phyloP scores from a whole-genome alignment of 2,329 filamentous ascomycete genomes.

The Aspergillus fumigatus region DNA sequence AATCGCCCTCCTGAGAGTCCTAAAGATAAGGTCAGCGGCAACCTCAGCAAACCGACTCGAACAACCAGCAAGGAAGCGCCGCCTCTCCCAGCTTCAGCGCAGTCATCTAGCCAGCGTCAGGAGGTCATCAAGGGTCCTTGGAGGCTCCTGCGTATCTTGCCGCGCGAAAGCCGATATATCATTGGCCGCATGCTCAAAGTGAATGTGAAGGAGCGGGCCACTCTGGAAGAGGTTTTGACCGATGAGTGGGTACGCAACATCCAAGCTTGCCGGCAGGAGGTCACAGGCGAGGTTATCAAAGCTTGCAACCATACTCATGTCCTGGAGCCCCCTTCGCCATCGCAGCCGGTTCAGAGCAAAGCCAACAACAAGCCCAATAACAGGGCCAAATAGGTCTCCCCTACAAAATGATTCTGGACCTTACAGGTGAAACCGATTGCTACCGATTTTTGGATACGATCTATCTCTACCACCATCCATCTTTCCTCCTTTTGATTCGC shows the following conservation, averaged over 20 bases:
- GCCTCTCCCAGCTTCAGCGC: conserved; percentile 27
- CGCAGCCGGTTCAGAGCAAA: conserved; percentile 33
- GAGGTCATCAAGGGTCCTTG: conserved; percentile 89
- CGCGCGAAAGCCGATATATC: conserved; percentile 83
- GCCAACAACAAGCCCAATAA: conserved; percentile 20
- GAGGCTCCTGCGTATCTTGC: conserved; percentile 79
- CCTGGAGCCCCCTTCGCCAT: conserved; percentile 60
- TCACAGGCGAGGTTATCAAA: conserved; percentile 66
- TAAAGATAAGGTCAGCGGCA: conserved; percentile 20
- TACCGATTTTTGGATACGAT: conserved; percentile 5
- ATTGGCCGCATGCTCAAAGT: conserved; percentile 90
- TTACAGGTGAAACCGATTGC: conserved; percentile 4
- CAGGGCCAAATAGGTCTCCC: conserved; percentile 2
- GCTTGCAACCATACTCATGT: conserved; percentile 79
- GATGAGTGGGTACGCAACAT: conserved; percentile 89
- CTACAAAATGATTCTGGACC: neutral
- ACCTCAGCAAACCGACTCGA: conserved; percentile 24
- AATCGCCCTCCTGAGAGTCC: conserved; percentile 21
- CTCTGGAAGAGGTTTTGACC: conserved; percentile 76
- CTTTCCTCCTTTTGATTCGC: conserved; percentile 5
- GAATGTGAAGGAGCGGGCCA: conserved; percentile 76
- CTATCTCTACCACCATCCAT: neutral
- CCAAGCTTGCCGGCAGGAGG: conserved; percentile 74
- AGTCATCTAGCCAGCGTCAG: conserved; percentile 41
- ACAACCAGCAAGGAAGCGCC: conserved; percentile 40